Base-by-base conservation (phyloP, 2,329 filamentous ascomycete genomes). In the Fusarium pseudograminearum region DNA sequence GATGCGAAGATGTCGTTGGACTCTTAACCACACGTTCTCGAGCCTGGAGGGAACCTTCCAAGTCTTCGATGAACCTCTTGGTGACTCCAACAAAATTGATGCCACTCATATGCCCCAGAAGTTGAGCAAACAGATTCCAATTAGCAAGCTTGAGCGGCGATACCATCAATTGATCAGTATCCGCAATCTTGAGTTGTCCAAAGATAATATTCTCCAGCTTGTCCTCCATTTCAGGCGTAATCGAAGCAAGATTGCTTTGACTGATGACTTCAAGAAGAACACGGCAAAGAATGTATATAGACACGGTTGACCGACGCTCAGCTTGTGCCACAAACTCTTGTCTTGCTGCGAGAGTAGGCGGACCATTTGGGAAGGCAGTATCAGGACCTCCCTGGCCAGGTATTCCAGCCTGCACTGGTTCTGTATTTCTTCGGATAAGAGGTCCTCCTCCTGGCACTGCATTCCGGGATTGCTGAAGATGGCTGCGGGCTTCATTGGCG, bases 131-230 rank as follows among this genome's bases (percentile, higher is more conserved):
- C 4, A 99, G 89, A 62, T 93, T 92, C 95, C 95, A 99, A 75
- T 99, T 99, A 16, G 96, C 93, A 80, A 96, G 89, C 70, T 94
- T 93, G 26, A 98, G 83, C 1, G 93, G 90, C 0, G 94, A 97
- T 11, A 90, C 84, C 66, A 89, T 84, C 5, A 95, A 83, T 74
- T 94, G 90, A 10, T 97, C 93, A 0, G 92, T 90, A 65, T 98
- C 94, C 10, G 94, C 91, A 46, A 91, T 92, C 76, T 94, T 97
- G 12, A 99, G 85, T 78, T 98, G 96, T n/a, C 91, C 91, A 78
- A 98, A 99, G 57, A 99, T 97, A 64, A 99, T 97, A 68, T 91
- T 93, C 77, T 98, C 95, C 7, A 99, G 85, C 72, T 97, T 95
- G 66, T 96, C 93, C 64, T 97, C 94, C 89, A 98, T 97, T 72